Evolutionary conservation across 2,329 filamentous ascomycete genomes (phyloP).

Genomic region (Ascochyta koolunga): DNA sequence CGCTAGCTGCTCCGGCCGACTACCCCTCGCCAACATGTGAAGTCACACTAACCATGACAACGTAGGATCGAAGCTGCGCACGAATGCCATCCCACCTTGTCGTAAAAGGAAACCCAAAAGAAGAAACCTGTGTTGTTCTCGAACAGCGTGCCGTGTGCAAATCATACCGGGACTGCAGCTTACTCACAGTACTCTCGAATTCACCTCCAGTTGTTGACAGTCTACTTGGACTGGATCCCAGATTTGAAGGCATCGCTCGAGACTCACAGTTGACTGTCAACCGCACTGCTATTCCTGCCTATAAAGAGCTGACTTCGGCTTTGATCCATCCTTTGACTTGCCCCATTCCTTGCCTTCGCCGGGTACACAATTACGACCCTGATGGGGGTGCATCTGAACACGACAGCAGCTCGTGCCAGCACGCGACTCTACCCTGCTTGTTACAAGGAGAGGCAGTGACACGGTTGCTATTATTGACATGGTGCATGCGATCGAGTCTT

Average conservation of each 20-base stretch:
- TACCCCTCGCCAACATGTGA: conserved; percentile 6
- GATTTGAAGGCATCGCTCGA: too few relatives aligned
- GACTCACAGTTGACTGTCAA: too few relatives aligned
- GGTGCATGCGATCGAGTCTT: conserved; percentile 14
- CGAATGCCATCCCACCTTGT: conserved; percentile 1
- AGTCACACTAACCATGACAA: conserved; percentile 15
- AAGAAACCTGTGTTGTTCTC: conserved; percentile 4
- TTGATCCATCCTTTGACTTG: background rate
- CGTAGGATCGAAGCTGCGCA: conserved; percentile 13
- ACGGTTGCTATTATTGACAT: conserved; percentile 3
- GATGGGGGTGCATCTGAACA: background rate
- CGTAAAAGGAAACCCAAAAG: conserved; percentile 3
- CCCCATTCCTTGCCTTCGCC: conserved; percentile 7
- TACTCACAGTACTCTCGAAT: background rate
- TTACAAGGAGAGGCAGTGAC: background rate
- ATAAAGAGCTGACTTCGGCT: background rate
- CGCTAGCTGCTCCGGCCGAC: conserved; percentile 9
- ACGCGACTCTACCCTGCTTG: conserved; percentile 12
- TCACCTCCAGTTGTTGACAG: background rate
- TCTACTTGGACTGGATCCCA: background rate
- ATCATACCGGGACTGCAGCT: background rate
- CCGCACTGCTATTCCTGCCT: too few relatives aligned
- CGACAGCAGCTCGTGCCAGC: conserved; percentile 3
- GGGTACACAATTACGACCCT: conserved; percentile 8
- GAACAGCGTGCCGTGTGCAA: background rate